phyloP scores from a whole-genome alignment of 257 asterid genomes.

The Gentiana macrophylla region DNA sequence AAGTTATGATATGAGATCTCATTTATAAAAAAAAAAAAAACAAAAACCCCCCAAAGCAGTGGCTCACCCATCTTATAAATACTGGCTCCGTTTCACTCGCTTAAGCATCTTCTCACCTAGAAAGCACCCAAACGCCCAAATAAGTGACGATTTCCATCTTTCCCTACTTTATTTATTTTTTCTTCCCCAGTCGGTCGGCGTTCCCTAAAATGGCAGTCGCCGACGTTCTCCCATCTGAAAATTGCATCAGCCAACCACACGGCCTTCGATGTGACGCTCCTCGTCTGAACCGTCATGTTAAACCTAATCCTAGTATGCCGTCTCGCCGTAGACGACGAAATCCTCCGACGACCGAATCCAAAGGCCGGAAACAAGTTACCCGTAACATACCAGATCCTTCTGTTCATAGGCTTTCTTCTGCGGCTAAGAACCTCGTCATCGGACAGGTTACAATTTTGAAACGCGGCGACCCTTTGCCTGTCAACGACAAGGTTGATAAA shows the following conservation, averaged over 20 bases:
- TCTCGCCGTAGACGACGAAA: conserved; percentile 14
- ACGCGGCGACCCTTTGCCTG: conserved; percentile 22
- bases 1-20: too few relatives aligned
- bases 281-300: not conserved
- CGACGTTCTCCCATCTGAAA: conserved; percentile 4
- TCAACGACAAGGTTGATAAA: not conserved
- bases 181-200: not conserved
- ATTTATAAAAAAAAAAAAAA: too few relatives aligned
- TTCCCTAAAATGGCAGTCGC: conserved; percentile 3
- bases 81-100: too few relatives aligned
- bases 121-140: too few relatives aligned
- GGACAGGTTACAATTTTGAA: conserved; percentile 26
- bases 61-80: too few relatives aligned
- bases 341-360: conserved; percentile 6
- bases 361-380: conserved; percentile 3
- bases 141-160: too few relatives aligned
- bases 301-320: not conserved
- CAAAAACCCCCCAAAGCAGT: too few relatives aligned
- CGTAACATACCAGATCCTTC: conserved; percentile 1
- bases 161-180: not conserved
- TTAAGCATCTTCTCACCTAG: too few relatives aligned
- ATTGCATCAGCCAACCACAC: conserved; percentile 1
- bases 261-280: not conserved
- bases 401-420: not conserved
- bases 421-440: conserved; percentile 17